Base-by-base conservation (phyloP, 768 basidiomycete genomes). In the Boletus coccyginus region DNA sequence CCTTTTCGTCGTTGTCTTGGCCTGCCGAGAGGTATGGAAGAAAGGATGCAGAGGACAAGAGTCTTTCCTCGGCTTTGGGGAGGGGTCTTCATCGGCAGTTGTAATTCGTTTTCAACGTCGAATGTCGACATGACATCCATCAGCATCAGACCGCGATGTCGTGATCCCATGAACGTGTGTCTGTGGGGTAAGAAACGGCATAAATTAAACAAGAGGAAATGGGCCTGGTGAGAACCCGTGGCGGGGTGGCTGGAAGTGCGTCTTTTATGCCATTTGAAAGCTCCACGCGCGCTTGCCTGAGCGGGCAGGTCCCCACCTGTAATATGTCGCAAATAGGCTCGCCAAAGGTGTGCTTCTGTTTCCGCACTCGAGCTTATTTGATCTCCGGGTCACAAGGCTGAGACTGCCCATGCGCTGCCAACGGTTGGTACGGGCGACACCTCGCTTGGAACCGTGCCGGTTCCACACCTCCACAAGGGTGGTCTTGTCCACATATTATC, bases 181-280 rank as follows among this genome's bases (percentile, higher is more conserved):
- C 35, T 58, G 58, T 14, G 58, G 58, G 50, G 50, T 48, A 52
- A 49, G 48, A 50, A 58, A 56, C 46, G 35, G 35, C 7, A 42
- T 4, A 44, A 44, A 55, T 38, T 31, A 56, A 50, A 39, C 32
- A 16, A 35, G 19, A 7, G 27, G 27, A 46, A 46, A 27, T 27
- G 14, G 44, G 45, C 56, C 40, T 50, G 55, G 66, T 62, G 64
- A 60, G 63, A 66, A 57, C 45, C n/a, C 5, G 59, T 59, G 63
- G 59, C 57, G 56, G 57, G 38, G 53, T 40, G 50, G 27, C 44
- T 36, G n/a, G 16, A 19, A 39, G 11, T 68, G 68, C 64, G 68
- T 68, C 64, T 62, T 69, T 70, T 69, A 46, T 61, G 68, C 68
- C 69, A 70, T 69, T 70, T 42, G 69, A 57, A 58, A 38, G 39